These are phyloP conservation scores for Neobulgaria alba DNA, from an alignment of 2,329 filamentous ascomycete genomes.

Conservation along the genomic window DNA sequence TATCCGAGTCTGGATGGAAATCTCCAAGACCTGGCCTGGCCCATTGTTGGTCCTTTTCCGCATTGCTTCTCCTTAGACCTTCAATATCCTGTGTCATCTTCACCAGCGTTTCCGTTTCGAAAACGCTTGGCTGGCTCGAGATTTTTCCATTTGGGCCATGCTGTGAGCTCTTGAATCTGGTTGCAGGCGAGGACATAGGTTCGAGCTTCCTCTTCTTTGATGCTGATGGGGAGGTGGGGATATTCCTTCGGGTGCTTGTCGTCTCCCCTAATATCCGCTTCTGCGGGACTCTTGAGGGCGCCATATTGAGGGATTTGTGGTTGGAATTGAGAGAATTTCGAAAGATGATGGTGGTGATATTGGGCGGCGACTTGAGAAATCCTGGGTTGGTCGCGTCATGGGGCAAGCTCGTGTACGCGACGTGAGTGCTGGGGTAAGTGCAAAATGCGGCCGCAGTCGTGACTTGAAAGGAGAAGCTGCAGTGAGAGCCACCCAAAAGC, in stretches of 20 bases:
- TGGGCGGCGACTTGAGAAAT: not conserved
- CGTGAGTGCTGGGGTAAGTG: conserved; percentile 3
- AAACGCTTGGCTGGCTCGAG: conserved; percentile 75
- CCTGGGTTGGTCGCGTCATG: conserved; percentile 7
- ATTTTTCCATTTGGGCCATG: conserved; percentile 53
- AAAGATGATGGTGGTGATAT: not conserved
- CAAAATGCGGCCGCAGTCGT: too few relatives aligned
- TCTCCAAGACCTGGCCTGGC: conserved; percentile 53
- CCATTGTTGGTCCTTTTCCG: conserved; percentile 93
- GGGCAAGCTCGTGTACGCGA: conserved; percentile 4
- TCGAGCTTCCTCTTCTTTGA: conserved; percentile 81
- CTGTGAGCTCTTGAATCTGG: conserved; percentile 54
- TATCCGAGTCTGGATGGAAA: conserved; percentile 57
- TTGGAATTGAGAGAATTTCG: not conserved
- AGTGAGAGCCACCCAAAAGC: too few relatives aligned
- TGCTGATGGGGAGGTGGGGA: conserved; percentile 39
- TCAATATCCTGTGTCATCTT: conserved; percentile 92
- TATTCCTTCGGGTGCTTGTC: conserved; percentile 55
- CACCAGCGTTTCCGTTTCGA: conserved; percentile 89
- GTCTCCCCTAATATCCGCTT: conserved; percentile 66
- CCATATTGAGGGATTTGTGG: conserved; percentile 19
- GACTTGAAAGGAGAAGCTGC: too few relatives aligned
- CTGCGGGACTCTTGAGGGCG: conserved; percentile 45
- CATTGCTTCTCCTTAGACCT: conserved; percentile 74
- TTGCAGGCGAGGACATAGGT: conserved; percentile 44